These are phyloP conservation scores for Schoenoplectus triqueter DNA, from an alignment of 202 grass and related monocot species.

Conservation along the genomic window DNA sequence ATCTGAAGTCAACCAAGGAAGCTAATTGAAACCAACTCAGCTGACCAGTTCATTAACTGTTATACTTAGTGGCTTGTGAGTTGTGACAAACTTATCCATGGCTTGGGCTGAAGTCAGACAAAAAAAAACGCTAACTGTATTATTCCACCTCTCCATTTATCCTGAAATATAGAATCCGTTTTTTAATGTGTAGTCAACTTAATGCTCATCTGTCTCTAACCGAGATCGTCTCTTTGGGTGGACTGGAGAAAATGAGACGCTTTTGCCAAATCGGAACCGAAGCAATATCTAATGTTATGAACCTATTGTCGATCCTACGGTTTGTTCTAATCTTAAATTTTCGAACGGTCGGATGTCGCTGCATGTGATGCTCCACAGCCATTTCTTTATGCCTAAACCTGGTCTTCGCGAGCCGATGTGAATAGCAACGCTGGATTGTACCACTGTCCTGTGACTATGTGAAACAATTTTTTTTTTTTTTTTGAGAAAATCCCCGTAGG, in stretches of 20 bases:
- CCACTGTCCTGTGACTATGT: background rate
- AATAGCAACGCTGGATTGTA: background rate
- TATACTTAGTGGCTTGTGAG: background rate
- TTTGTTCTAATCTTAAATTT: background rate
- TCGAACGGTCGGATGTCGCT: background rate
- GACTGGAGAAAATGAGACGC: background rate
- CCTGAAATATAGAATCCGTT: background rate
- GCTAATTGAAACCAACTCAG: background rate
- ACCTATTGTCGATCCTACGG: slow-evolving; percentile 15
- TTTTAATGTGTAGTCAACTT: too few species aligned
- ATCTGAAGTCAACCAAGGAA: background rate
- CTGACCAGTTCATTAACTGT: background rate
- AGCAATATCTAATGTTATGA: background rate
- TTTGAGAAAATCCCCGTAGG: too few species aligned
- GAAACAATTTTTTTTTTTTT: background rate
- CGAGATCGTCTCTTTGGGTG: too few species aligned
- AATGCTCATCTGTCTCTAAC: background rate
- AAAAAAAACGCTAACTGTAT: background rate
- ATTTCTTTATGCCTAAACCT: background rate
- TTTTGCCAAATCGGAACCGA: background rate
- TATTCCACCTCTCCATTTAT: background rate
- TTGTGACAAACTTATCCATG: background rate
- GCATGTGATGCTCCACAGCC: slow-evolving; percentile 17
- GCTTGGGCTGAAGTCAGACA: background rate
- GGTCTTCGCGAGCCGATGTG: background rate